Evolutionary conservation across 2,329 filamentous ascomycete species (phyloP).

Genomic region (Monilinia fructigena): DNA sequence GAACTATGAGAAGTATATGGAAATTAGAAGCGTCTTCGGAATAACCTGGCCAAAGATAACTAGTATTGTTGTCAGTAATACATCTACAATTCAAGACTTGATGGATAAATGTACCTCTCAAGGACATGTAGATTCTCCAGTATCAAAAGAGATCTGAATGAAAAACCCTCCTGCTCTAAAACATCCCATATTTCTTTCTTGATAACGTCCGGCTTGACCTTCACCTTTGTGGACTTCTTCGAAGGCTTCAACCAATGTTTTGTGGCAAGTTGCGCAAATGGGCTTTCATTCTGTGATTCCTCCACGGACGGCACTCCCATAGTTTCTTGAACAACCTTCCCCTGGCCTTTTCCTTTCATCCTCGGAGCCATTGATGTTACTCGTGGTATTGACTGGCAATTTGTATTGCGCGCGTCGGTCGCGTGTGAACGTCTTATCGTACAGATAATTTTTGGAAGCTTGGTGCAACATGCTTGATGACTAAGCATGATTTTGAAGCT

Average conservation of each 20-base stretch:
- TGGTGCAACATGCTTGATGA: conserved; percentile 6
- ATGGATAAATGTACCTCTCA: conserved; percentile 62
- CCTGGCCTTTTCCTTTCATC: conserved; percentile 34
- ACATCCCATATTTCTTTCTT: conserved; percentile 88
- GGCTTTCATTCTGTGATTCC: conserved; percentile 67
- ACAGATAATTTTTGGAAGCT: conserved; percentile 20
- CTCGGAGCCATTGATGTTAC: conserved; percentile 37
- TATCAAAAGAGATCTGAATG: conserved; percentile 72
- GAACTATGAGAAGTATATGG: conserved; percentile 81
- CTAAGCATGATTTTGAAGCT: conserved; percentile 2
- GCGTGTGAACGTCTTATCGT: conserved; percentile 15
- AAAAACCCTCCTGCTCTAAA: conserved; percentile 78
- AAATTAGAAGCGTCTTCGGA: conserved; percentile 85
- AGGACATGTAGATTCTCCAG: conserved; percentile 89
- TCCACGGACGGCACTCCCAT: conserved; percentile 59
- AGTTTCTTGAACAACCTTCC: conserved; percentile 41
- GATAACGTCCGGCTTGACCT: conserved; percentile 75
- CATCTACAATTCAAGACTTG: background rate
- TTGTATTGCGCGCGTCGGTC: conserved; percentile 24
- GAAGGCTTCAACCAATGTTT: conserved; percentile 77
- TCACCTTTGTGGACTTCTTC: conserved; percentile 61
- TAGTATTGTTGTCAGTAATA: conserved; percentile 43
- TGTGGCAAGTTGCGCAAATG: conserved; percentile 74
- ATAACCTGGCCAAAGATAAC: conserved; percentile 94
- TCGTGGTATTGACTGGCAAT: conserved; percentile 23